These are phyloP conservation scores for Ambrosia hybrid DNA, from an alignment of 140 eudicot species.

Conservation along the genomic window DNA sequence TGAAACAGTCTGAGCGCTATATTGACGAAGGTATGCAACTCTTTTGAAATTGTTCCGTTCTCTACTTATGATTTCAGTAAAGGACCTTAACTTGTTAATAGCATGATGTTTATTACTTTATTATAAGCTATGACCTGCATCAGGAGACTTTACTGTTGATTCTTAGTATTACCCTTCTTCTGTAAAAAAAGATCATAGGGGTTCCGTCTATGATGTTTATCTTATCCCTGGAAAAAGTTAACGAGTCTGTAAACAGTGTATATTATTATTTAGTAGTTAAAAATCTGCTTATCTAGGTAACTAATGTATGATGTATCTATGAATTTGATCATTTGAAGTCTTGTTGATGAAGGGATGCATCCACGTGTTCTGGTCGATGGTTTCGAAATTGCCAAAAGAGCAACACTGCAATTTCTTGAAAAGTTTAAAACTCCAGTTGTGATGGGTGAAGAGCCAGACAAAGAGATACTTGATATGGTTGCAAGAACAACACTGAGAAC, in stretches of 20 bases:
- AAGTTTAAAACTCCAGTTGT: conserved; percentile 89
- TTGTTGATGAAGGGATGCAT: conserved; percentile 67
- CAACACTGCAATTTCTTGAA: conserved; percentile 80
- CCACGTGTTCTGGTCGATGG: conserved; percentile 97
- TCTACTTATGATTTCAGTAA: neutral
- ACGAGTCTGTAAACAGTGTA: neutral
- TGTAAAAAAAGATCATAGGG: neutral
- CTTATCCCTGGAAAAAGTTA: neutral
- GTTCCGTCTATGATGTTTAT: neutral
- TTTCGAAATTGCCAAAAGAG: conserved; percentile 89
- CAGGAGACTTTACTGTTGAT: neutral
- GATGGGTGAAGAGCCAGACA: conserved; percentile 57
- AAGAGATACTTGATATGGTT: conserved; percentile 89
- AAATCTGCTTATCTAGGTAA: neutral
- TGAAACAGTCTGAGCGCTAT: conserved; percentile 93
- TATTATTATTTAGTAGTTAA: neutral
- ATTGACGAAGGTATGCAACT: conserved; percentile 75
- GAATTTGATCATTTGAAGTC: neutral
- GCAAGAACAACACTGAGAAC: conserved; percentile 93
- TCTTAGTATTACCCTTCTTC: neutral
- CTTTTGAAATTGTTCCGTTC: conserved; percentile 1
- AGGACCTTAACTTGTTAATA: neutral
- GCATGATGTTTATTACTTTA: neutral
- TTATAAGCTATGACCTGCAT: neutral
- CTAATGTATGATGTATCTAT: neutral